A percentile compares a stretch with the other conserved stretches of the same genome.
These are phyloP conservation scores for Corymbia maculata DNA, from an alignment of 345 rosid genomes.

Conservation along the genomic window DNA sequence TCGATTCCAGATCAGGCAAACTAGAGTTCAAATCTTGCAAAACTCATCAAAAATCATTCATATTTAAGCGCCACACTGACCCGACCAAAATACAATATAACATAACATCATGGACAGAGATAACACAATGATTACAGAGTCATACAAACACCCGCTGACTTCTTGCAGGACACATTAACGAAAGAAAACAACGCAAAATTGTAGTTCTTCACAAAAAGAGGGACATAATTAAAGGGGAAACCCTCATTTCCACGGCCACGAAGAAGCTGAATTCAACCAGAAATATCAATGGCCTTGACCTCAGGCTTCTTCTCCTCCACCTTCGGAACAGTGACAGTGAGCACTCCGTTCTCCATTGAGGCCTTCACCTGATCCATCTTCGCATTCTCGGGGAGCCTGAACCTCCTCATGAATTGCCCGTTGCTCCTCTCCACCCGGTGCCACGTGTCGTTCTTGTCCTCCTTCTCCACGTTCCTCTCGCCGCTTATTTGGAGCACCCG, in stretches of 20 bases:
- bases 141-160: background rate
- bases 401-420: slow-evolving; percentile 13
- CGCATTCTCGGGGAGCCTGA: slow-evolving; percentile 4
- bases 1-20: background rate
- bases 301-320: slow-evolving; percentile 5
- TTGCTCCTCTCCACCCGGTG: slow-evolving; percentile 12
- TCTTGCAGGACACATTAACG: background rate
- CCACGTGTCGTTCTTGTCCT: slow-evolving; percentile 12
- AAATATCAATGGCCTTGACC: slow-evolving; percentile 5
- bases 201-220: too few relatives aligned
- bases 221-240: background rate
- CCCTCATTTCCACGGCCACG: background rate
- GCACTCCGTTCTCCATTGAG: slow-evolving; percentile 5
- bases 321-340: slow-evolving; percentile 7
- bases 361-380: slow-evolving; percentile 8
- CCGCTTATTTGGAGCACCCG: slow-evolving; percentile 13
- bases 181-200: too few relatives aligned
- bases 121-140: background rate
- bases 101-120: background rate
- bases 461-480: slow-evolving; percentile 11
- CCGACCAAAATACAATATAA: background rate
- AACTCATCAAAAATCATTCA: background rate
- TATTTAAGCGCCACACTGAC: background rate
- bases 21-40: background rate
- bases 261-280: background rate